Base-by-base conservation (phyloP, 495 filamentous ascomycete genomes). In the Penicillium egyptiacum region DNA sequence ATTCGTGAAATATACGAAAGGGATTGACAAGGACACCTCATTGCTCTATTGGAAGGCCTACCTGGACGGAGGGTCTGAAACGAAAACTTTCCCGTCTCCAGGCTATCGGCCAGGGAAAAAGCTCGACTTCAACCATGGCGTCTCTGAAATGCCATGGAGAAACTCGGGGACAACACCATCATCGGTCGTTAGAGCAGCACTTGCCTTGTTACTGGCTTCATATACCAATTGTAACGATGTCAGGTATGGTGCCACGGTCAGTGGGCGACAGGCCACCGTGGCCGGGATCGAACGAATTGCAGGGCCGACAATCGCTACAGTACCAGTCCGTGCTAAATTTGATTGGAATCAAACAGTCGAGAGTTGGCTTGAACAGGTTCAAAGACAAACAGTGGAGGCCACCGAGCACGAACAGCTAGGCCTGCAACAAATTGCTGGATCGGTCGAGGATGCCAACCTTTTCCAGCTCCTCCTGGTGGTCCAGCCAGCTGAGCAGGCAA, bases 261-360 rank as follows among this genome's bases (percentile, higher is more conserved):
- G 37, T 2, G 50, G 50, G n/a, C 50, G 50, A 10, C 37, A 53
- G 11, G 40, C 40, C 6, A n/a, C 37, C 0, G 16, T 53, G 11
- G 28, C 37, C 28, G 50, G 50, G 23, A 53, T 53, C 23, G 50
- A 53, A 41, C 35, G 16, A 28, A 26, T 53, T 12, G 37, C 22
- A 11, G 50, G 50, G 8, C 50, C 50, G 16, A 53, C 22, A 10
- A 53, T 53, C 10, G 37, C 50, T 5, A 44, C 41, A 14, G 12
- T 44, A 5, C 41, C 41, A 14, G 20, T 44, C 20, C 41, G 41
- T 4, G 41, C 20, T 11, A 23, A 12, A 23, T 22, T 44, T 23
- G 41, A 44, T 4, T 22, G 20, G 19, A 16, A 23, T 23, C 19
- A 44, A 23, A 23, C 41, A 4, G 41, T 44, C 4, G 7, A 22